Percentiles rank a stretch among this genome's conserved stretches.
phyloP scores from a whole-genome alignment of 2,329 filamentous ascomycete genomes.

The Hymenoscyphus fraxineus region DNA sequence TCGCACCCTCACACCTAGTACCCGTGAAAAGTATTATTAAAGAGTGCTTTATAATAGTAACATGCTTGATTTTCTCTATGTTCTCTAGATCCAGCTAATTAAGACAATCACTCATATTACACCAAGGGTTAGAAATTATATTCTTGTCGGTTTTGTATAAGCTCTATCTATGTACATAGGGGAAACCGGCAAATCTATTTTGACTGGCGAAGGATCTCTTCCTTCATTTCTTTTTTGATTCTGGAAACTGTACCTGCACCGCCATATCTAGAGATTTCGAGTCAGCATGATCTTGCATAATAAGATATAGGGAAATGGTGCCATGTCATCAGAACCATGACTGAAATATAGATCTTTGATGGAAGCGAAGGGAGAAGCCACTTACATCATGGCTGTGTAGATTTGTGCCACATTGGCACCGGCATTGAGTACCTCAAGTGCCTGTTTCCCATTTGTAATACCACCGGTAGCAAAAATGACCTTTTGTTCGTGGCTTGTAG shows the following conservation, averaged over 20 bases:
- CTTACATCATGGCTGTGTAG: constrained; percentile 64
- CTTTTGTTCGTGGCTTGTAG: constrained; percentile 46
- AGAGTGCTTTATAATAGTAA: too few species aligned
- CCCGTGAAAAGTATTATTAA: too few species aligned
- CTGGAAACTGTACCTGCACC: constrained; percentile 61
- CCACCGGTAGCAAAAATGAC: constrained; percentile 92
- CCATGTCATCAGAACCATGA: too few species aligned
- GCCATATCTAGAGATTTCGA: constrained; percentile 45
- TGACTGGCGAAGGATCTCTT: constrained; percentile 22
- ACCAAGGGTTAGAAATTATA: too few species aligned
- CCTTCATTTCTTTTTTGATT: constrained; percentile 61
- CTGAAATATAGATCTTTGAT: too few species aligned
- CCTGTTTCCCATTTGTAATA: constrained; percentile 84
- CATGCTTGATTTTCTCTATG: too few species aligned
- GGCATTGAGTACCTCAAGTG: constrained; percentile 75
- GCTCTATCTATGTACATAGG: too few species aligned
- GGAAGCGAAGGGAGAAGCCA: not conserved
- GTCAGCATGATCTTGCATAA: constrained; percentile 13
- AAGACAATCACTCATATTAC: too few species aligned
- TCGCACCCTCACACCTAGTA: too few species aligned
- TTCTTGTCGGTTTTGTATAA: too few species aligned
- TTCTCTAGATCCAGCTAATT: too few species aligned
- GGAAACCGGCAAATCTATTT: not conserved
- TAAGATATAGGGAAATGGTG: not conserved
- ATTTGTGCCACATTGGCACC: constrained; percentile 89